phyloP scores from a whole-genome alignment of 176 grass and related monocot species.

The Coix lacrymajobi region DNA sequence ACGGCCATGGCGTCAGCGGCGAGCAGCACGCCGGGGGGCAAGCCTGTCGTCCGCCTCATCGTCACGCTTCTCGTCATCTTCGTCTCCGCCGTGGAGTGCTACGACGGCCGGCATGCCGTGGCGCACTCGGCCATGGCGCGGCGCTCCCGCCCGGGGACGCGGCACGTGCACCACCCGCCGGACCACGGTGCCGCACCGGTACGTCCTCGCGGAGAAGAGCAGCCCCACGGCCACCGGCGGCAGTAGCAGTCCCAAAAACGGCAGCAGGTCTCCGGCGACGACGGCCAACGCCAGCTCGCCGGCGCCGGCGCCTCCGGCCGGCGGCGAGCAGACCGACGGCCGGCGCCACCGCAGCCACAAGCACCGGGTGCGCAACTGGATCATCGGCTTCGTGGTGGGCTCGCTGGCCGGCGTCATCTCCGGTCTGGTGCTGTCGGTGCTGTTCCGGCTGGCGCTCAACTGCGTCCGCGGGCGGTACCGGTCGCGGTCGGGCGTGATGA shows the following conservation, averaged over 20 bases:
- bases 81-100: conserved; percentile 4
- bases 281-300: conserved; percentile 12
- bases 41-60: background rate
- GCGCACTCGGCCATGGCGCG: background rate
- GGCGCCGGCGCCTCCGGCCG: background rate
- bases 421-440: conserved; percentile 29
- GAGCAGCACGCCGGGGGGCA: background rate
- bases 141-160: background rate
- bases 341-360: conserved; percentile 13
- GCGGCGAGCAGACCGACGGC: background rate
- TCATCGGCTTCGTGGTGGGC: conserved; percentile 54
- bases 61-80: background rate
- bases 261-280: background rate
- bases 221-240: background rate
- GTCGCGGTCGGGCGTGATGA: conserved; percentile 20
- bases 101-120: background rate
- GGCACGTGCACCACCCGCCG: conserved; percentile 19
- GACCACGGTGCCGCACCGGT: conserved; percentile 18
- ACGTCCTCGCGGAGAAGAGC: conserved; percentile 37
- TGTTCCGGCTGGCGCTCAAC: conserved; percentile 59
- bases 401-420: conserved; percentile 46
- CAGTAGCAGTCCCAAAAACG: background rate
- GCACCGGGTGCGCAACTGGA: conserved; percentile 48
- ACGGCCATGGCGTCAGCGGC: conserved; percentile 16
- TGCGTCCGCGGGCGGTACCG: conserved; percentile 52